These are phyloP conservation scores for Paracorniculantispora psalliotae DNA, from an alignment of 2,329 filamentous ascomycete genomes.

Conservation along the genomic window DNA sequence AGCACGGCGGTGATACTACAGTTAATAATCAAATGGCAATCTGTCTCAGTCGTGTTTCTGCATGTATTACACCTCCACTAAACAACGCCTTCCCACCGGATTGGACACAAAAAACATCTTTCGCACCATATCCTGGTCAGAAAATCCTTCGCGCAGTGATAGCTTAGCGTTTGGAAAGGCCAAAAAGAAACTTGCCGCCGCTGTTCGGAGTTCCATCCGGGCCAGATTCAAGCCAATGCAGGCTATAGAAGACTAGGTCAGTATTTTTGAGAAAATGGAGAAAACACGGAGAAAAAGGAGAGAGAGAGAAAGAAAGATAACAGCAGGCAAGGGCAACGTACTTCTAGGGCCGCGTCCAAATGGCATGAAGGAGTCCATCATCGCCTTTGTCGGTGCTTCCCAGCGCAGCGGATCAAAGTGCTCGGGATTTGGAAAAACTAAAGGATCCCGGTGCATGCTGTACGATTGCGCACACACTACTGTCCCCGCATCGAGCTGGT, in stretches of 20 bases:
- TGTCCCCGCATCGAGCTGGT: constrained; percentile 32
- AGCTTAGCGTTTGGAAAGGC: constrained; percentile 30
- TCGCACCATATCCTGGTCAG: constrained; percentile 32
- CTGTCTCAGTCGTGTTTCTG: too few relatives aligned
- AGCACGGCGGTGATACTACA: too few relatives aligned
- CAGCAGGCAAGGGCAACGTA: constrained; percentile 2
- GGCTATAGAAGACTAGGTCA: constrained; percentile 15
- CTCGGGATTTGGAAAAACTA: constrained; percentile 25
- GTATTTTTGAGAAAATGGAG: neutral
- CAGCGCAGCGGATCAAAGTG: constrained; percentile 32
- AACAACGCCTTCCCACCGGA: too few relatives aligned
- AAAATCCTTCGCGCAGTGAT: constrained; percentile 24
- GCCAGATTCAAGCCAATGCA: constrained; percentile 56
- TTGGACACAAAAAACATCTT: too few relatives aligned
- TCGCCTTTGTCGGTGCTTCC: constrained; percentile 25
- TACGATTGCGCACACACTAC: constrained; percentile 37
- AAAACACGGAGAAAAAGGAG: neutral
- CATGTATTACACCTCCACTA: too few relatives aligned
- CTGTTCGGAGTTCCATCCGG: constrained; percentile 47
- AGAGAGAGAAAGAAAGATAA: too few relatives aligned
- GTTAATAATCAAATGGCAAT: too few relatives aligned
- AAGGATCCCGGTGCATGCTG: constrained; percentile 36
- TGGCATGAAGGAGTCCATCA: constrained; percentile 43
- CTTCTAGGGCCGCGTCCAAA: constrained; percentile 47
- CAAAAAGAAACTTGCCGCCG: constrained; percentile 26